Percentiles rank a stretch among this genome's conserved stretches.
These are phyloP conservation scores for Phytophthora kernoviae DNA, from an alignment of 352 stramenopile genomes.

Conservation along the genomic window DNA sequence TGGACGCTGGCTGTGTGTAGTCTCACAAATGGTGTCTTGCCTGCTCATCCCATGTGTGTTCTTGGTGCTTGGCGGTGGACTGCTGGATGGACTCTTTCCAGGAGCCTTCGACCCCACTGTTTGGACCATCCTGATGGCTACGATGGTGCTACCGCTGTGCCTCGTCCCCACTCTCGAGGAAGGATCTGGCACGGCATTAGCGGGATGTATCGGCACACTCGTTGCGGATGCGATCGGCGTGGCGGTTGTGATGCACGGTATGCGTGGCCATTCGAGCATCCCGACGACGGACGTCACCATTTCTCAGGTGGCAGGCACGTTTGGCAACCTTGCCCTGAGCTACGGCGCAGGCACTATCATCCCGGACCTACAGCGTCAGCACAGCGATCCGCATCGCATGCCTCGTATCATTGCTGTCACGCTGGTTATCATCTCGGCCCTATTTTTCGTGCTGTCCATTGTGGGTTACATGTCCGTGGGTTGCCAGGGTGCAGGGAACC, in stretches of 20 bases:
- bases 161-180: conserved; percentile 35
- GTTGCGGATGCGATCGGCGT: conserved; percentile 47
- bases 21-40: conserved; percentile 45
- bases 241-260: conserved; percentile 33
- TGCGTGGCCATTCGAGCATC: conserved; percentile 36
- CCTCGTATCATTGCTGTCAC: conserved; percentile 36
- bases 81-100: conserved; percentile 44
- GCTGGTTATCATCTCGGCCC: conserved; percentile 34
- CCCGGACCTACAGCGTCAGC: conserved; percentile 30
- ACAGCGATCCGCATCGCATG: conserved; percentile 34
- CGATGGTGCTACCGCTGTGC: conserved; percentile 41
- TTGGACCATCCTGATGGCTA: conserved; percentile 50
- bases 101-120: conserved; percentile 28
- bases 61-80: conserved; percentile 38
- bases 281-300: conserved; percentile 35
- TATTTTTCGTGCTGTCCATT: conserved; percentile 40
- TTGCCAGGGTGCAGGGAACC: conserved; percentile 63
- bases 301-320: conserved; percentile 39
- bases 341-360: conserved; percentile 52
- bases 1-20: conserved; percentile 45
- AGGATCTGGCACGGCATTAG: conserved; percentile 37
- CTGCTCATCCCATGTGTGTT: conserved; percentile 34
- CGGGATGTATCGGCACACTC: conserved; percentile 40
- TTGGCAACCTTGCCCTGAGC: conserved; percentile 50
- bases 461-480: conserved; percentile 48